phyloP scores from a whole-genome alignment of 2,329 filamentous ascomycete species.

The Pseudocercospora cruenta region DNA sequence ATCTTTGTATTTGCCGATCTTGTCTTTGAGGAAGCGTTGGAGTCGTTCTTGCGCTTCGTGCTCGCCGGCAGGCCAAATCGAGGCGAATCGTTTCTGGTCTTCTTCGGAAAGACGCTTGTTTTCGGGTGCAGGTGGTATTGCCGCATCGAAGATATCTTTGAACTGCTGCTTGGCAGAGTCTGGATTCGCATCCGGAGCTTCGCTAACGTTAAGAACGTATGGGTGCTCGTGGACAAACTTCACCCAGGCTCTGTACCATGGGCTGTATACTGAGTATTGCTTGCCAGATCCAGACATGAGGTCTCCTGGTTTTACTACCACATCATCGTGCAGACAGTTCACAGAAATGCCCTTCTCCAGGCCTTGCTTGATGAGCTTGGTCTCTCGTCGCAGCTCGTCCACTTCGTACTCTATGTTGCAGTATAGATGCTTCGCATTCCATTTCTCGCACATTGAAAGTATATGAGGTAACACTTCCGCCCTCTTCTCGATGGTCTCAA shows the following conservation, averaged over 20 bases:
- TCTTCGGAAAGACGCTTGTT: slow-evolving; percentile 65
- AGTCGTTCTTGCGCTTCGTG: slow-evolving; percentile 69
- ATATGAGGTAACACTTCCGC: slow-evolving; percentile 65
- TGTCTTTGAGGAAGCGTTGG: slow-evolving; percentile 68
- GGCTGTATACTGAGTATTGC: slow-evolving; percentile 82
- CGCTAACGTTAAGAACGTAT: slow-evolving; percentile 65
- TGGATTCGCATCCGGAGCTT: slow-evolving; percentile 62
- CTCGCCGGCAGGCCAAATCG: slow-evolving; percentile 76
- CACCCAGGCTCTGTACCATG: slow-evolving; percentile 80
- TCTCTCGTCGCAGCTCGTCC: slow-evolving; percentile 81
- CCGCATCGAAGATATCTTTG: slow-evolving; percentile 60
- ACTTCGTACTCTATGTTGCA: slow-evolving; percentile 91
- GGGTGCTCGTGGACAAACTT: slow-evolving; percentile 71
- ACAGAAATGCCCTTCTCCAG: slow-evolving; percentile 68
- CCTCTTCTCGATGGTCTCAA: slow-evolving; percentile 71
- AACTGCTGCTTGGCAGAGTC: slow-evolving; percentile 53
- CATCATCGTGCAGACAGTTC: slow-evolving; percentile 77
- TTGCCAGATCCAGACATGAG: slow-evolving; percentile 70
- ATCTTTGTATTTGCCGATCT: slow-evolving; percentile 64
- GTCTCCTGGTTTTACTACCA: slow-evolving; percentile 74
- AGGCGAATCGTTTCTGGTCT: slow-evolving; percentile 60
- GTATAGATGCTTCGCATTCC: slow-evolving; percentile 75
- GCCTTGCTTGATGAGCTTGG: slow-evolving; percentile 63
- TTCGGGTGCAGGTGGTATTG: slow-evolving; percentile 64
- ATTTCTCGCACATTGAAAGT: slow-evolving; percentile 67